These are phyloP conservation scores for Alternaria arbusti DNA, from an alignment of 2,329 filamentous ascomycete species.

Conservation along the genomic window DNA sequence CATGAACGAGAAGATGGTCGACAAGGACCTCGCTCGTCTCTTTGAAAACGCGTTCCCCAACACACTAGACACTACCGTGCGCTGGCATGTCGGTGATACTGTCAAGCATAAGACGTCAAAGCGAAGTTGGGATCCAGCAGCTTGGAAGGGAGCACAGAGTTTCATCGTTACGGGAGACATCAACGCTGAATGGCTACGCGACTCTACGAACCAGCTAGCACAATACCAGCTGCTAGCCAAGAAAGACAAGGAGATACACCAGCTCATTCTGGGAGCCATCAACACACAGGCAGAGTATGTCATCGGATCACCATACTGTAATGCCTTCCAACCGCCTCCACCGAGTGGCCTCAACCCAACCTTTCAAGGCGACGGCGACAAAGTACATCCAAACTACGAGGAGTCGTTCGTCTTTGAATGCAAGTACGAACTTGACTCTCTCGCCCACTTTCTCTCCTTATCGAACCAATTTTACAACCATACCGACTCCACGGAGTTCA, in stretches of 20 bases:
- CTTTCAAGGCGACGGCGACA: constrained; percentile 81
- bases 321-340: constrained; percentile 94
- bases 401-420: constrained; percentile 90
- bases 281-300: constrained; percentile 96
- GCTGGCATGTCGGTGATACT: constrained; percentile 77
- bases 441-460: constrained; percentile 88
- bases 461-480: constrained; percentile 85
- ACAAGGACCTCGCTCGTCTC: constrained; percentile 86
- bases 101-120: constrained; percentile 48
- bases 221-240: constrained; percentile 87
- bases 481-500: constrained; percentile 77
- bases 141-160: constrained; percentile 84
- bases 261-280: constrained; percentile 87
- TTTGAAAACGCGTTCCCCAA: constrained; percentile 97
- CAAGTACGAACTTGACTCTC: constrained; percentile 97
- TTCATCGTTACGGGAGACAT: constrained; percentile 96
- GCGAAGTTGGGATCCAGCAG: constrained; percentile 50
- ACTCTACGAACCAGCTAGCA: constrained; percentile 90
- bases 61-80: constrained; percentile 85
- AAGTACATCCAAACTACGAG: constrained; percentile 86
- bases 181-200: constrained; percentile 88
- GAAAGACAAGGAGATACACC: constrained; percentile 78
- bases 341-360: constrained; percentile 76
- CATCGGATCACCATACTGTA: constrained; percentile 94
- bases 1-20: constrained; percentile 77